Conservation (phyloP, 176 grass and related monocot genomes). For the Chrysopogon serrulatus region DNA sequence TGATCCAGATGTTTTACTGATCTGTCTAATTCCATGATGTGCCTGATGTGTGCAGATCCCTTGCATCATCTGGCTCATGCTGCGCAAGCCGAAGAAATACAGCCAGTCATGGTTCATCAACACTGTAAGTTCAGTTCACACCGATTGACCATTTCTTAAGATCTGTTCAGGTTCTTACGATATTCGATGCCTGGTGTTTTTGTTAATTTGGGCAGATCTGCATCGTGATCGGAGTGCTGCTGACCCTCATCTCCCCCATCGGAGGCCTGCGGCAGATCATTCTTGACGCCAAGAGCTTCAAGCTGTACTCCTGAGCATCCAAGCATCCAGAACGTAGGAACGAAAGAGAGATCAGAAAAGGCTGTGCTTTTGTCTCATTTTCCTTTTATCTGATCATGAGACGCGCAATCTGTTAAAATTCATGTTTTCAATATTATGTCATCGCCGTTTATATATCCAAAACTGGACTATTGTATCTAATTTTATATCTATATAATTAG, state of each 20-base stretch:
- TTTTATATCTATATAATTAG: no score
- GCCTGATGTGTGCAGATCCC: no score
- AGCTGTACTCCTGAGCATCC: slow-evolving; percentile 2
- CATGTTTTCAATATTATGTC: neutral
- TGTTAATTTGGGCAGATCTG: neutral
- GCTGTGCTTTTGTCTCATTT: neutral
- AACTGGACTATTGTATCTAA: no score
- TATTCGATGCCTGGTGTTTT: neutral
- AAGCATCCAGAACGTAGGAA: neutral
- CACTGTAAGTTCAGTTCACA: neutral
- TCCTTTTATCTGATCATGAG: neutral
- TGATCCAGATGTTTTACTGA: neutral
- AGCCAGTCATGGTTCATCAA: slow-evolving; percentile 42
- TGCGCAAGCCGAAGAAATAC: slow-evolving; percentile 41
- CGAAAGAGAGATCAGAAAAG: neutral
- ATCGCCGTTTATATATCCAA: no score
- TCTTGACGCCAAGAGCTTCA: slow-evolving; percentile 2
- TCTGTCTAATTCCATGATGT: neutral
- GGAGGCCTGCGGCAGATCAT: slow-evolving; percentile 46
- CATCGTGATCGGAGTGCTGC: slow-evolving; percentile 53
- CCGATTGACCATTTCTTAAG: neutral
- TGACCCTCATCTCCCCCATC: slow-evolving; percentile 48
- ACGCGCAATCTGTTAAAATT: neutral
- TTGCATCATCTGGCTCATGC: slow-evolving; percentile 65
- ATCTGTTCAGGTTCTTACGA: neutral